These are phyloP conservation scores for Aspergillus melleus DNA, from an alignment of 2,329 filamentous ascomycete species.

Conservation along the genomic window DNA sequence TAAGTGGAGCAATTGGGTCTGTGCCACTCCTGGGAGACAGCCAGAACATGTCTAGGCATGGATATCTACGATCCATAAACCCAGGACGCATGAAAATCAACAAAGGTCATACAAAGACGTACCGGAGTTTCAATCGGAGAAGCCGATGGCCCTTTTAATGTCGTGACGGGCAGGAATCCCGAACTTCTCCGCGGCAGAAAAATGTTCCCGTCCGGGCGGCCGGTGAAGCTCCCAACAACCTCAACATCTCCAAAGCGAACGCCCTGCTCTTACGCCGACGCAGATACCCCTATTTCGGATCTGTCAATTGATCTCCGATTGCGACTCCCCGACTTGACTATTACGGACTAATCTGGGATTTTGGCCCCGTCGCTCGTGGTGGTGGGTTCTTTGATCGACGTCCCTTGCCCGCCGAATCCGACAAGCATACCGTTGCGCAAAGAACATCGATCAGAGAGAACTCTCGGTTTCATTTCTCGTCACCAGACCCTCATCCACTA, in stretches of 20 bases:
- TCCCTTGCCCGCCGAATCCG: conserved; percentile 22
- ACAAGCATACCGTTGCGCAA: conserved; percentile 13
- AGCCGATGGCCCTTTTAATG: conserved; percentile 5
- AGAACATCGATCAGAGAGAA: conserved; percentile 1
- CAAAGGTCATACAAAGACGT: neutral
- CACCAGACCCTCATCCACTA: conserved; percentile 7
- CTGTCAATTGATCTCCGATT: conserved; percentile 9
- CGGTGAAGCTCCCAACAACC: conserved; percentile 42
- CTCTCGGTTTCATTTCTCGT: conserved; percentile 2
- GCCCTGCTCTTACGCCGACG: conserved; percentile 10
- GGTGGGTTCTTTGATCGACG: conserved; percentile 28
- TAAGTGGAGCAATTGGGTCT: neutral
- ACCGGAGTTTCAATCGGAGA: conserved; percentile 2
- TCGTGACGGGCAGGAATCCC: conserved; percentile 14
- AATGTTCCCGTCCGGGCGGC: conserved; percentile 41
- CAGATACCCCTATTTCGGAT: conserved; percentile 21
- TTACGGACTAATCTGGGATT: conserved; percentile 12
- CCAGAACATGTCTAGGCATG: too few species aligned
- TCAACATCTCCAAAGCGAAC: conserved; percentile 31
- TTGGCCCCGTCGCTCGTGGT: conserved; percentile 18
- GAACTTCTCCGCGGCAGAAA: conserved; percentile 35
- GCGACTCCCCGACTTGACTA: conserved; percentile 3
- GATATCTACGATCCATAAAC: neutral
- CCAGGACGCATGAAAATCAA: neutral
- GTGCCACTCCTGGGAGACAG: neutral